Evolutionary conservation across 1,284 basidiomycete genomes (phyloP), one percentile per base, ranked within the genome.

Genomic region (Leccinum angustisporum): DNA sequence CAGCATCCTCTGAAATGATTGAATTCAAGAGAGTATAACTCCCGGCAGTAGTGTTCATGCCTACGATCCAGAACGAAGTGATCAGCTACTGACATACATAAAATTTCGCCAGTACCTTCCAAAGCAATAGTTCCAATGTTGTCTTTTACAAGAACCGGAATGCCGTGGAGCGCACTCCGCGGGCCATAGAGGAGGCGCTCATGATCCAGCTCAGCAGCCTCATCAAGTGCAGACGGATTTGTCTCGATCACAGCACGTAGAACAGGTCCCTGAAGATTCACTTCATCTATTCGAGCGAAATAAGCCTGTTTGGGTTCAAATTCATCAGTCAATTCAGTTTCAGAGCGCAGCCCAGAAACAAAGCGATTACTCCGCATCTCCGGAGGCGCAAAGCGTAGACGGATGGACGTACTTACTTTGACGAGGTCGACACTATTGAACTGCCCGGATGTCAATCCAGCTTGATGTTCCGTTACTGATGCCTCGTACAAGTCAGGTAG

Each of bases 71-170:
- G 5, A 52, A 16, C 8, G 40, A 38, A 2, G 3, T 5, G 8
- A 50, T 33, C 34, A 21, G 10, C 4, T 33, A 31, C 25, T 16
- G n/a, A 55, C 18, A 27, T 21, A 25, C 16, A 4, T 27, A 27
- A 31, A 21, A 0, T n/a, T n/a, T 33, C 58, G 48, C 31, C 11
- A 33, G 31, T 61, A 82, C 84, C 85, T 72, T 87, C 86, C 11
- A 77, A 78, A 4, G 79, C 75, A 30, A 82, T 64, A 0, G 86
- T 88, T 0, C 81, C 86, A 33, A 88, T 88, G 67, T 88, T 89
- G 69, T 89, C 88, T 74, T 91, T 91, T 58, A 91, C 67, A 3
- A 90, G 73, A 50, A 91, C 78, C 0, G 89, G 89, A 31, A 91
- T 89, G 0, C 89, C 89, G 67, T 91, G 88, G 51, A 91, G 72